Evolutionary conservation across 1,284 basidiomycete species (phyloP), one percentile per base, ranked within the genome.

Genomic region (Moniliophthora roreri): DNA sequence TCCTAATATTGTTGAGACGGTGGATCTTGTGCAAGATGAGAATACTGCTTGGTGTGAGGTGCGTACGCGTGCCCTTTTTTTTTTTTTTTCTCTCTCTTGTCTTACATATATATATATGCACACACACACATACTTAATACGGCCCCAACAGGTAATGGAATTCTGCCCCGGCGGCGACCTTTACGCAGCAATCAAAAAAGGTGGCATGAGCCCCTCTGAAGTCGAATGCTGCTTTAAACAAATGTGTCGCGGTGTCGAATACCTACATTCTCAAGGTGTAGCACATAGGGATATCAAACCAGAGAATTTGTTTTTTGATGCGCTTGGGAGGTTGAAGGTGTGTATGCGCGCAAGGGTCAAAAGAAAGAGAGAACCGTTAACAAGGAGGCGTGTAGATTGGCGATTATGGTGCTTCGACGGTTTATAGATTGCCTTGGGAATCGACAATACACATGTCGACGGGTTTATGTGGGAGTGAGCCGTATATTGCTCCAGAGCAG

Each of bases 201-300:
- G 95, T 66, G 86, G 91, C 60, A 97, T 99, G 94, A 89, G 87
- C 15, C 87, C 92, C 16, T 87, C 84, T 66, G 95, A 97, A 71
- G 94, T 98, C 61, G 95, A 98, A 70, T 97, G 93, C 70, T 95
- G 91, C 70, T 98, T 99, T 82, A 97, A 94, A 79, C 97, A 99
- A 74, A 93, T 98, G 59, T 75, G 98, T 54, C 80, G 81, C 44
- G 95, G 95, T 37, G 87, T 98, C 41, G 76, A 82, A 15, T 98
- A 98, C 69, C 79, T 98, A 45, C 95, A 98, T 63, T 89, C 86
- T 58, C 96, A 98, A 78, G 95, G 95, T 60, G 95, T 98, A 24
- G 95, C 96, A 4, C 96, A 99, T 72, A 87, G 96, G 49, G 96
- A 99, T 69, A 89, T 99, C 75, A 99, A 99, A 72, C 96, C 96